phyloP scores from a whole-genome alignment of 352 stramenopile species.

The Globisporangium spiculum region DNA sequence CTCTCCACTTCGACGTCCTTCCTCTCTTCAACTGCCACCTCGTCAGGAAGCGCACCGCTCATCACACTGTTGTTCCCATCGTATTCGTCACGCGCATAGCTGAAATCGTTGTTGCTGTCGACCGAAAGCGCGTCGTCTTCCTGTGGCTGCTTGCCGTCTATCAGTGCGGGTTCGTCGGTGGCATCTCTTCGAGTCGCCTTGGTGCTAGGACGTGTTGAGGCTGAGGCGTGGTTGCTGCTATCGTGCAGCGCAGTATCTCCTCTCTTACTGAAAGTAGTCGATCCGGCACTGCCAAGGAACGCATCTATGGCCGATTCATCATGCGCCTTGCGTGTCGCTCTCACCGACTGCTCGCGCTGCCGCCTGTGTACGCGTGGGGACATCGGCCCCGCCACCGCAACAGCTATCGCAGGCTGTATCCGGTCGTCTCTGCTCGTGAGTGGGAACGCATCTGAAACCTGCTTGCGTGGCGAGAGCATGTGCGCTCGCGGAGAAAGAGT shows the following conservation, averaged over 20 bases:
- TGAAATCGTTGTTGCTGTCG: not conserved
- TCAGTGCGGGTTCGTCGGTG: not conserved
- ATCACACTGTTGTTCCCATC: conserved; percentile 10
- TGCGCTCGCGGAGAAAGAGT: not conserved
- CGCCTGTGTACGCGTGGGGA: not conserved
- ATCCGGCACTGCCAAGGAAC: not conserved
- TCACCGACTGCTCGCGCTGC: not conserved
- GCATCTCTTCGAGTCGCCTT: not conserved
- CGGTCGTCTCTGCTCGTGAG: conserved; percentile 3
- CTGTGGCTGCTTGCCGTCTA: conserved; percentile 2
- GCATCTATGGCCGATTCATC: not conserved
- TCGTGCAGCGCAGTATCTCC: not conserved
- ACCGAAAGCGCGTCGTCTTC: not conserved
- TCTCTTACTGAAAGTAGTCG: not conserved
- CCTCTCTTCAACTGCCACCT: not conserved
- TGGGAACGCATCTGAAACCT: not conserved
- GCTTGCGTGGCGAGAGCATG: conserved; percentile 3
- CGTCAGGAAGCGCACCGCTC: not conserved
- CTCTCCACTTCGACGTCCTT: not conserved
- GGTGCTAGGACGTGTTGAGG: not conserved
- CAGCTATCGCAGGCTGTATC: not conserved
- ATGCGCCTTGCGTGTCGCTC: not conserved
- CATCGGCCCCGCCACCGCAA: not conserved
- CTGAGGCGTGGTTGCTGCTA: not conserved
- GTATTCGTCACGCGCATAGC: not conserved